These are phyloP conservation scores for Mucor circinelloides DNA, from an alignment of 371 early-diverging fungal genomes.

Conservation along the genomic window DNA sequence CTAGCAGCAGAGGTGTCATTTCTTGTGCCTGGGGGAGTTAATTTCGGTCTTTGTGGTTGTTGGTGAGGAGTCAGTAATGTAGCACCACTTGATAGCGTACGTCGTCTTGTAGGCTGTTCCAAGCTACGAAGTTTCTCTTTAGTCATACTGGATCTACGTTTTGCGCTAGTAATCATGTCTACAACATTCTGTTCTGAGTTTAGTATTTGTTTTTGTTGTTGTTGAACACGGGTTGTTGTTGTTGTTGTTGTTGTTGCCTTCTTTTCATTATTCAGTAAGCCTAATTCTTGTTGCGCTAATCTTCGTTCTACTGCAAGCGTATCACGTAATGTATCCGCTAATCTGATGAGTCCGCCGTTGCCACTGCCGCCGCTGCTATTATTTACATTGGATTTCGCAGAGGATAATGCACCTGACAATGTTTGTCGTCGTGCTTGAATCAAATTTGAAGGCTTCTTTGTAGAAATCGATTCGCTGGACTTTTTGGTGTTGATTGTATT, in stretches of 20 bases:
- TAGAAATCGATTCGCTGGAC: neutral
- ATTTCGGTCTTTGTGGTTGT: neutral
- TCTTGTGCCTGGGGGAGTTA: slow-evolving; percentile 2
- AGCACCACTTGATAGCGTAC: slow-evolving; percentile 38
- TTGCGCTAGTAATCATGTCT: slow-evolving; percentile 10
- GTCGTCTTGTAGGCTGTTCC: slow-evolving; percentile 30
- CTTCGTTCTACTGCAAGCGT: slow-evolving; percentile 35
- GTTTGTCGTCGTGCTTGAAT: slow-evolving; percentile 16
- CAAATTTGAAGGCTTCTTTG: neutral
- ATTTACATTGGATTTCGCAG: neutral
- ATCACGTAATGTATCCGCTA: slow-evolving; percentile 42
- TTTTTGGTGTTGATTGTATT: slow-evolving; percentile 1
- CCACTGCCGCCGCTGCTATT: neutral
- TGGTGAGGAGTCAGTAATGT: neutral
- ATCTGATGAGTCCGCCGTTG: slow-evolving; percentile 18
- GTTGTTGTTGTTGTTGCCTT: neutral
- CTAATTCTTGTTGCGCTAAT: slow-evolving; percentile 33
- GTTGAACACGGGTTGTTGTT: slow-evolving; percentile 4
- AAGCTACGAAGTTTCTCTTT: slow-evolving; percentile 34
- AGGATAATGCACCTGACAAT: slow-evolving; percentile 13
- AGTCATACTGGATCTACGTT: slow-evolving; percentile 31
- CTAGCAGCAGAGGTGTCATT: slow-evolving; percentile 12
- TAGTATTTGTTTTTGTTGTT: slow-evolving; percentile 8
- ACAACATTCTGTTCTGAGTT: slow-evolving; percentile 2
- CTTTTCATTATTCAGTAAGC: slow-evolving; percentile 20